Conservation (phyloP, 768 basidiomycete genomes). For the Melanogaster broomeanus region DNA sequence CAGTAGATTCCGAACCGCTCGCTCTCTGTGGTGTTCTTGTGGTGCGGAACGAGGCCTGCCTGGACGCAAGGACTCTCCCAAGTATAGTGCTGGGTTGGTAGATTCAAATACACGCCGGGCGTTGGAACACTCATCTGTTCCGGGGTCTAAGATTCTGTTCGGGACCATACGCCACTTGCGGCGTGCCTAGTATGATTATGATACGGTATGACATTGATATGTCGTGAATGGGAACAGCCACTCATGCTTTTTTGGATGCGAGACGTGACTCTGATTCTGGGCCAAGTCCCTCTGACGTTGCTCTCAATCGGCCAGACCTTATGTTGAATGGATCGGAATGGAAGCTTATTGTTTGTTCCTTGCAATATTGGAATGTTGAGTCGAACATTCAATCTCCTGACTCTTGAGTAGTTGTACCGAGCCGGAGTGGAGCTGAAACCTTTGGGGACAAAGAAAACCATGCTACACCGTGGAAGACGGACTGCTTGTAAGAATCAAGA, state of each 20-base stretch:
- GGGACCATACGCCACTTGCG: not conserved
- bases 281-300: too few species aligned
- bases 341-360: not conserved
- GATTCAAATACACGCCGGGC: not conserved
- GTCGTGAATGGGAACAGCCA: not conserved
- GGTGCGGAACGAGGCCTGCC: not conserved
- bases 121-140: not conserved
- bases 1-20: not conserved
- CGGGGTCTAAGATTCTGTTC: not conserved
- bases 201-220: conserved; percentile 1
- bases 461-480: not conserved
- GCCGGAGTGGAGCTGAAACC: too few species aligned
- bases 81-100: not conserved
- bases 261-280: too few species aligned
- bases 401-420: too few species aligned
- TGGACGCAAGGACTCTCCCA: not conserved
- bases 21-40: not conserved
- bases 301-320: not conserved
- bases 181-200: conserved; percentile 12
- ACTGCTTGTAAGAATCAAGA: too few species aligned
- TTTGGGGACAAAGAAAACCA: too few species aligned
- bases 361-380: not conserved
- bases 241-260: not conserved
- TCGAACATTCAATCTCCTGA: not conserved
- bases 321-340: not conserved